Evolutionary conservation across 2,329 filamentous ascomycete species (phyloP), one percentile per base, ranked within the genome.

Genomic region (Hypoxylon sp.): DNA sequence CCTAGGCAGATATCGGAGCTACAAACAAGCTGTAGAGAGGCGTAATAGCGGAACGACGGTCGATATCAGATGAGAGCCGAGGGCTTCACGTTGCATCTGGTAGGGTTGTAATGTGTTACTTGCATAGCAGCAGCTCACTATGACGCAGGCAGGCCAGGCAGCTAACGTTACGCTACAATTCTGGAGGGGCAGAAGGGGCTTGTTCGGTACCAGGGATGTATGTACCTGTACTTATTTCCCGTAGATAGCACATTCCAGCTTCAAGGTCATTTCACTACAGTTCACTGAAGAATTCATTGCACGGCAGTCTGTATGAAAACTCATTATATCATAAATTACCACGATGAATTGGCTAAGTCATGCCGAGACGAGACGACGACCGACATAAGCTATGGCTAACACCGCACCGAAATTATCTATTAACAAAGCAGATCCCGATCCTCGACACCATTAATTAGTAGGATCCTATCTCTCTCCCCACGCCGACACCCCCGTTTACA

Each of bases 401-500:
- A 35, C 17, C n/a, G 31, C 31, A 17, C n/a, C n/a, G n/a, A 17
- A 35, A 11, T 15, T 35, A 17, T 17, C n/a, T n/a, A n/a, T n/a
- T n/a, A n/a, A 17, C n/a, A 17, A 35, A 17, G 5, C n/a, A 15
- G 13, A 10, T 35, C 31, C 20, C 38, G 15, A 17, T 41, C 21
- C 20, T n/a, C 38, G 7, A 41, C 38, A 7, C 5, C 2, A 20
- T 18, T 17, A 38, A 20, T 35, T 35, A 35, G 21, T 20, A n/a
- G 18, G 20, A 40, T 13, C 18, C 17, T 21, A 40, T 7, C 18
- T 40, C 35, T 13, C 3, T 23, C 11, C 4, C 31, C 21, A 40
- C 17, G 21, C 11, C 35, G 4, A 40, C 17, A 37, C 13, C 45
- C 27, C 33, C 26, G 31, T 27, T 26, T 55, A 66, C 55, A 66